These are phyloP conservation scores for Trichoderma sp. DNA, from an alignment of 2,329 filamentous ascomycete species.

Conservation along the genomic window DNA sequence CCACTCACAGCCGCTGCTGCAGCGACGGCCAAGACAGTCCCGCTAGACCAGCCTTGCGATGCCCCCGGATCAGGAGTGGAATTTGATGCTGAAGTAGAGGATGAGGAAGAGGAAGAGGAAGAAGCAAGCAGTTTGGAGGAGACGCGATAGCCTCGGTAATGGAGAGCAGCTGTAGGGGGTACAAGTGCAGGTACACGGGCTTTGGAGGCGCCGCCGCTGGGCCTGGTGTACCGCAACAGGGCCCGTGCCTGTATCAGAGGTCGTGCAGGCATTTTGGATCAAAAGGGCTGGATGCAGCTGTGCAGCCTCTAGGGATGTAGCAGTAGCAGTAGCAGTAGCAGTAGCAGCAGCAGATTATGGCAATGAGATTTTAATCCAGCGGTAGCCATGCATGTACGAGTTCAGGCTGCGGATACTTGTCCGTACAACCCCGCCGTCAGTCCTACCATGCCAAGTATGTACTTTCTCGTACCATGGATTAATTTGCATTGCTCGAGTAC, in stretches of 20 bases:
- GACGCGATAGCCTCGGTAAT: not conserved
- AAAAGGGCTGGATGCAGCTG: not conserved
- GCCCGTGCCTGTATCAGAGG: conserved; percentile 7
- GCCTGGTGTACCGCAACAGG: not conserved
- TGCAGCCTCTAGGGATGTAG: not conserved
- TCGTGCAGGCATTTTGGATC: not conserved
- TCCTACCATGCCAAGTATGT: not conserved
- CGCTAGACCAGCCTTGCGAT: conserved; percentile 30
- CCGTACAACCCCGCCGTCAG: not conserved
- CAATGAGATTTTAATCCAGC: not conserved
- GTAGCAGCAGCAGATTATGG: not conserved
- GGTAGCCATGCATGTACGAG: not conserved
- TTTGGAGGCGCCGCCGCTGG: too few relatives aligned
- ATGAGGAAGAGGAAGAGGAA: not conserved
- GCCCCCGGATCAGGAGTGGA: not conserved
- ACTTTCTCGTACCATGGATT: not conserved
- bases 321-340: not conserved
- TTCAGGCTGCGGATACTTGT: not conserved
- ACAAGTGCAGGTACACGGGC: not conserved
- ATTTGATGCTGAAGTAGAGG: not conserved
- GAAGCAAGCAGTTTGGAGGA: not conserved
- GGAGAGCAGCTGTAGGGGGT: not conserved
- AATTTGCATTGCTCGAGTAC: not conserved
- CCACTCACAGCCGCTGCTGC: conserved; percentile 40
- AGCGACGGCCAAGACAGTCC: conserved; percentile 40